Evolutionary conservation across 2,329 filamentous ascomycete genomes (phyloP).

Genomic region (Chalaropsis thielavioides): DNA sequence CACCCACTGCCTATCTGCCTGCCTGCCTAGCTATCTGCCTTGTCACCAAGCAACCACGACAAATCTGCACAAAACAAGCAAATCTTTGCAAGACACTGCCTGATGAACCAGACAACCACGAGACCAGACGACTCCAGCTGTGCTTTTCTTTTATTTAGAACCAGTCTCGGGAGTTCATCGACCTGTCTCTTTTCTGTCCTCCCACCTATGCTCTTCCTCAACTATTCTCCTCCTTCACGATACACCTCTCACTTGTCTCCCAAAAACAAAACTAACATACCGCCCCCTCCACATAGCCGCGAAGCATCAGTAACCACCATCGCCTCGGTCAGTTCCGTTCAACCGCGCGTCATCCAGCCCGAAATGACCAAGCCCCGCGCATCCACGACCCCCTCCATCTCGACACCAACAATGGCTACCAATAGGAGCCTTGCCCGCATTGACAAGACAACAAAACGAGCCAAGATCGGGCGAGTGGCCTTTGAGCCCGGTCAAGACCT

Average conservation of each 20-base stretch:
- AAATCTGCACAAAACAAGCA: neutral
- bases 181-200: too few species aligned
- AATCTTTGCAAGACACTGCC: neutral
- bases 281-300: neutral
- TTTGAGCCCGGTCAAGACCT: constrained; percentile 17
- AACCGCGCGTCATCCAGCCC: neutral
- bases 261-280: neutral
- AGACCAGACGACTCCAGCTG: too few species aligned
- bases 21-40: neutral
- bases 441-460: constrained; percentile 2
- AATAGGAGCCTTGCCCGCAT: constrained; percentile 21
- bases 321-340: neutral
- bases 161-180: too few species aligned
- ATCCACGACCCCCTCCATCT: neutral
- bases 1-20: neutral
- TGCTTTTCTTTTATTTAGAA: too few species aligned
- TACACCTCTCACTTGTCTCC: neutral
- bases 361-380: neutral
- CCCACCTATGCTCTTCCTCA: too few species aligned
- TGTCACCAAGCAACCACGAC: neutral
- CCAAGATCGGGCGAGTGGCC: constrained; percentile 5
- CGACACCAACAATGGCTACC: neutral
- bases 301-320: constrained; percentile 6
- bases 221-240: neutral
- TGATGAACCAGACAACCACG: neutral